Evolutionary conservation across 768 basidiomycete genomes (phyloP).

Genomic region (Mycena sanguinolenta): DNA sequence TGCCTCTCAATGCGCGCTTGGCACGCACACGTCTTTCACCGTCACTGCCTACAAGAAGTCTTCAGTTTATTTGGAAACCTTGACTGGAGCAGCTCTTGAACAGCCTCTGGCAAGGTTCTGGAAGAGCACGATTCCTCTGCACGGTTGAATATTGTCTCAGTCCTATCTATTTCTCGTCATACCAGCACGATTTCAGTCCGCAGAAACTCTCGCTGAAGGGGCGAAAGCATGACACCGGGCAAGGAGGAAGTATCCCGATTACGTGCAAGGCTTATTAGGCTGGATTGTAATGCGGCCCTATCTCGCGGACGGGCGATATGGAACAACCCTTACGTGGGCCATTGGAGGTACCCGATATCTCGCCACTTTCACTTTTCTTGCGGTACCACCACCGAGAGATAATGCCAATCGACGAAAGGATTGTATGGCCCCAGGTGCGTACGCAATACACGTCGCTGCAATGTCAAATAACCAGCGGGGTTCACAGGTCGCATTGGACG

Average conservation of each 20-base stretch:
- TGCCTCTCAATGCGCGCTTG: too few species aligned
- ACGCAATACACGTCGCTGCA: not conserved
- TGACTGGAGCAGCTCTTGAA: not conserved
- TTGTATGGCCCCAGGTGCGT: slow-evolving; percentile 23
- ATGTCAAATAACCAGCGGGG: not conserved
- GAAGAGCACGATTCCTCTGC: not conserved
- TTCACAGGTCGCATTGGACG: slow-evolving; percentile 30
- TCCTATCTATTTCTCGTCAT: slow-evolving; percentile 74
- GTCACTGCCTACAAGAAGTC: not conserved
- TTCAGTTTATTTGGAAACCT: not conserved
- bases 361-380: too few species aligned
- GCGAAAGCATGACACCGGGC: too few species aligned
- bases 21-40: too few species aligned
- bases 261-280: too few species aligned
- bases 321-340: too few species aligned
- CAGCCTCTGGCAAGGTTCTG: slow-evolving; percentile 44
- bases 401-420: not conserved
- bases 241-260: too few species aligned
- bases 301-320: too few species aligned
- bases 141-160: slow-evolving; percentile 49
- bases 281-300: too few species aligned
- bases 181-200: slow-evolving; percentile 78
- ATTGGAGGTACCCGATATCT: too few species aligned
- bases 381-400: not conserved
- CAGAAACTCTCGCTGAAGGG: too few species aligned